Conservation (phyloP, 768 basidiomycete genomes). For the Rhodocollybia butyracea region DNA sequence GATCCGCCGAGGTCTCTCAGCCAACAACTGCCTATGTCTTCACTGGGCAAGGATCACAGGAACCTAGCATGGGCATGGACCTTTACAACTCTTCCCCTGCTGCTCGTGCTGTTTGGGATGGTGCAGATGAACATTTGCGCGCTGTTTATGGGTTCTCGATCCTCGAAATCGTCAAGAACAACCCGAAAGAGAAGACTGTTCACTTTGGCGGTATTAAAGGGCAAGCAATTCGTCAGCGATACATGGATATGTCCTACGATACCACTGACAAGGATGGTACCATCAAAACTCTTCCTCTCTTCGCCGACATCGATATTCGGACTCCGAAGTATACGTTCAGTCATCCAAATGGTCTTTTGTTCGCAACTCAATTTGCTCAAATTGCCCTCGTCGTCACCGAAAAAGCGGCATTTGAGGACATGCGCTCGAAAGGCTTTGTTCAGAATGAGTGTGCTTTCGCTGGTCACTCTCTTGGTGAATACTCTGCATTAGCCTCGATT, state of each 20-base stretch:
- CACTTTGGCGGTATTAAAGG: conserved; percentile 99
- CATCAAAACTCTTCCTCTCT: conserved; percentile 93
- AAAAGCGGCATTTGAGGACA: conserved; percentile 97
- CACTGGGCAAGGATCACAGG: conserved; percentile 98
- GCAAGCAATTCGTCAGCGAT: conserved; percentile 96
- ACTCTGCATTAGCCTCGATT: conserved; percentile 96
- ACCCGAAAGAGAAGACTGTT: conserved; percentile 96
- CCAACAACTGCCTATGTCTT: conserved; percentile 94
- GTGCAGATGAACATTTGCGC: conserved; percentile 88
- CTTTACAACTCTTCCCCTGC: conserved; percentile 91
- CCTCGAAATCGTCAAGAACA: conserved; percentile 97
- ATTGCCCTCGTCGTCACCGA: conserved; percentile 98
- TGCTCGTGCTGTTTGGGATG: conserved; percentile 96
- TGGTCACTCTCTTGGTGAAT: conserved; percentile 97
- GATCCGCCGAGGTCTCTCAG: conserved; percentile 91
- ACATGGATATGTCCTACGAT: conserved; percentile 99
- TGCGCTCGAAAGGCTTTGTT: conserved; percentile 94
- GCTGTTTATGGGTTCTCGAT: conserved; percentile 98
- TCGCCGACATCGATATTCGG: conserved; percentile 91
- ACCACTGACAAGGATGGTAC: conserved; percentile 95
- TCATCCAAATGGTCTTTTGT: conserved; percentile 91
- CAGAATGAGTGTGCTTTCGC: conserved; percentile 93
- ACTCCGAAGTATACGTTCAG: conserved; percentile 98
- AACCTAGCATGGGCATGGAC: conserved; percentile 99
- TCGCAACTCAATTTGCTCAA: conserved; percentile 98